Evolutionary conservation across 768 basidiomycete species (phyloP).

Genomic region (Bullera alba): DNA sequence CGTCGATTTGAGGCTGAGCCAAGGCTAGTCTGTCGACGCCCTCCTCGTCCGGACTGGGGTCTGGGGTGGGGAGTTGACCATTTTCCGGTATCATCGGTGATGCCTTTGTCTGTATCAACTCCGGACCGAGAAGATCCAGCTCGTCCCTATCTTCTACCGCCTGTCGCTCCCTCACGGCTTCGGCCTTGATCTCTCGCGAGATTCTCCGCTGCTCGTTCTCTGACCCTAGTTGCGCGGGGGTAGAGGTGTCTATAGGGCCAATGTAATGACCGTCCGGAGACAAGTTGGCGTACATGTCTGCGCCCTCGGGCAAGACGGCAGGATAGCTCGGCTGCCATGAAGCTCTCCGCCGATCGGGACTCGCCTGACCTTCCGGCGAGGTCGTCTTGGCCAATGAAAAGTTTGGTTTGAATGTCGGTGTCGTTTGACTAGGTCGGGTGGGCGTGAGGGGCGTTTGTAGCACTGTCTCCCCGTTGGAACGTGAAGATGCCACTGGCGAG

Average conservation of each 20-base stretch:
- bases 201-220: not conserved
- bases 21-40: no score
- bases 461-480: slow-evolving; percentile 7
- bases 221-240: not conserved
- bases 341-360: slow-evolving; percentile 2
- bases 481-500: not conserved
- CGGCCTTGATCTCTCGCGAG: not conserved
- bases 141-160: not conserved
- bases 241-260: not conserved
- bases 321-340: slow-evolving; percentile 15
- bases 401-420: slow-evolving; percentile 18
- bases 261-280: slow-evolving; percentile 24
- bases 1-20: no score
- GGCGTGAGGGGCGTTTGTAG: slow-evolving; percentile 10
- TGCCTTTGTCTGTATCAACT: not conserved
- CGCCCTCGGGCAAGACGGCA: slow-evolving; percentile 21
- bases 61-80: not conserved
- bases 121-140: not conserved
- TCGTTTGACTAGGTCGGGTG: slow-evolving; percentile 1
- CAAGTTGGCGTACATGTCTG: slow-evolving; percentile 24
- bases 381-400: slow-evolving; percentile 20
- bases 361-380: slow-evolving; percentile 18
- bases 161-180: not conserved
- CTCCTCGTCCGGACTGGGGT: no score
- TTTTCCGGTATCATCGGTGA: not conserved